A percentile compares a stretch with the other conserved stretches of the same genome.
phyloP scores from a whole-genome alignment of 768 basidiomycete genomes.

The Lyophyllum shimeji region DNA sequence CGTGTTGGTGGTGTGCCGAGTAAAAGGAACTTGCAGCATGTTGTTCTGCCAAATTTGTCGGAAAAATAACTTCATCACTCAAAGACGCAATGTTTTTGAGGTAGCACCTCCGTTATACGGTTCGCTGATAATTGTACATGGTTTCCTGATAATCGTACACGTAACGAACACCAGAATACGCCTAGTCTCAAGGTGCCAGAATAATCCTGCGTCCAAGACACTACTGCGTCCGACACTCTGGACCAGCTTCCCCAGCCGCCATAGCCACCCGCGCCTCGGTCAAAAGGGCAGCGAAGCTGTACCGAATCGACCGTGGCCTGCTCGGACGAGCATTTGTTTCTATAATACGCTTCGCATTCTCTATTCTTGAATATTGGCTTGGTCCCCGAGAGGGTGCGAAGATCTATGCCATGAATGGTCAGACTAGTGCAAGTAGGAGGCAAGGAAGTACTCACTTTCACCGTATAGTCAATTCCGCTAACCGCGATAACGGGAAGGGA shows the following conservation, averaged over 20 bases:
- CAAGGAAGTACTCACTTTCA: slow-evolving; percentile 56
- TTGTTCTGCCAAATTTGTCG: slow-evolving; percentile 13
- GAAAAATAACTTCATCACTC: neutral
- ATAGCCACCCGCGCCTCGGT: slow-evolving; percentile 23
- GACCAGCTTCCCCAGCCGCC: slow-evolving; percentile 20
- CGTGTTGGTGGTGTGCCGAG: slow-evolving; percentile 16
- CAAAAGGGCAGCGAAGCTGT: slow-evolving; percentile 26
- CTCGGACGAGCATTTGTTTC: slow-evolving; percentile 46
- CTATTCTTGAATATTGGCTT: slow-evolving; percentile 55
- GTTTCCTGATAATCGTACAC: too few species aligned
- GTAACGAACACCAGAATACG: neutral
- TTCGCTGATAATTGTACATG: neutral
- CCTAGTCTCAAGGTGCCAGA: neutral
- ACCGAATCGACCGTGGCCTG: slow-evolving; percentile 28
- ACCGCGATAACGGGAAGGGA: slow-evolving; percentile 79
- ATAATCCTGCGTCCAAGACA: neutral
- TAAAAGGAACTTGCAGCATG: slow-evolving; percentile 13
- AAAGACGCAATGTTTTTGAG: neutral
- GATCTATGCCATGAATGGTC: slow-evolving; percentile 38
- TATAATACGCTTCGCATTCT: slow-evolving; percentile 54
- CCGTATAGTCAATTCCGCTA: slow-evolving; percentile 82
- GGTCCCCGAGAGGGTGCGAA: slow-evolving; percentile 56
- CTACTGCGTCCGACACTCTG: slow-evolving; percentile 29
- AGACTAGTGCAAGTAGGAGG: neutral
- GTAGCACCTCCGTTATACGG: neutral